Evolutionary conservation across 306 rosid species (phyloP).

Genomic region (Cucumis hystrix): DNA sequence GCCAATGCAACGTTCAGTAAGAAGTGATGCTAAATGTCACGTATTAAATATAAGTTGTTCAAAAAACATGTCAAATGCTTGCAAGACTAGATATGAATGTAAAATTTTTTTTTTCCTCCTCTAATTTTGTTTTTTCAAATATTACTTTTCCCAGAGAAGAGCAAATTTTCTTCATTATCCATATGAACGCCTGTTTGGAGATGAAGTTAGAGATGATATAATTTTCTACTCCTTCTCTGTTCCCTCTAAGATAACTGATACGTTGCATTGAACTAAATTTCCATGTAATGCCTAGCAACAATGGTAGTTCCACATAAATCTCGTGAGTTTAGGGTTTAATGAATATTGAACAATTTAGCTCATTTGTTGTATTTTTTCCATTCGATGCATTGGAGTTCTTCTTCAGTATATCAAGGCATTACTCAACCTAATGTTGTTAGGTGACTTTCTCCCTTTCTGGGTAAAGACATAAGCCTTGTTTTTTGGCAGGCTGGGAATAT

Average conservation of each 20-base stretch:
- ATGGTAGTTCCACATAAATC: background rate
- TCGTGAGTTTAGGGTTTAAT: background rate
- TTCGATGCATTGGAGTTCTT: background rate
- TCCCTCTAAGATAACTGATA: background rate
- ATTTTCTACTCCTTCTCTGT: background rate
- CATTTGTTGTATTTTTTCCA: background rate
- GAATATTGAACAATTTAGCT: background rate
- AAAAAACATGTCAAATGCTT: background rate
- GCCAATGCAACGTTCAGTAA: background rate
- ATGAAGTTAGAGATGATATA: background rate
- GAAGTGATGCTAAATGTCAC: background rate
- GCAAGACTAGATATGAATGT: background rate
- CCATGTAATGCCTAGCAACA: background rate
- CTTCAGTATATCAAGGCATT: background rate
- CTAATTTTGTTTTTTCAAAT: background rate
- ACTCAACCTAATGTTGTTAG: background rate
- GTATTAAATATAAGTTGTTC: background rate
- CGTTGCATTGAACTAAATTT: background rate
- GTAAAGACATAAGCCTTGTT: background rate
- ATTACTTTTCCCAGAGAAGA: background rate
- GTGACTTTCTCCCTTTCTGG: background rate
- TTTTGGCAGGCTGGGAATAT: conserved; percentile 75
- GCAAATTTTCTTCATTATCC: conserved; percentile 2
- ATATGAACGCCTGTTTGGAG: background rate
- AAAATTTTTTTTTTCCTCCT: background rate